phyloP scores from a whole-genome alignment of 1,284 basidiomycete genomes.

The Cutaneotrichosporon spelunceum region DNA sequence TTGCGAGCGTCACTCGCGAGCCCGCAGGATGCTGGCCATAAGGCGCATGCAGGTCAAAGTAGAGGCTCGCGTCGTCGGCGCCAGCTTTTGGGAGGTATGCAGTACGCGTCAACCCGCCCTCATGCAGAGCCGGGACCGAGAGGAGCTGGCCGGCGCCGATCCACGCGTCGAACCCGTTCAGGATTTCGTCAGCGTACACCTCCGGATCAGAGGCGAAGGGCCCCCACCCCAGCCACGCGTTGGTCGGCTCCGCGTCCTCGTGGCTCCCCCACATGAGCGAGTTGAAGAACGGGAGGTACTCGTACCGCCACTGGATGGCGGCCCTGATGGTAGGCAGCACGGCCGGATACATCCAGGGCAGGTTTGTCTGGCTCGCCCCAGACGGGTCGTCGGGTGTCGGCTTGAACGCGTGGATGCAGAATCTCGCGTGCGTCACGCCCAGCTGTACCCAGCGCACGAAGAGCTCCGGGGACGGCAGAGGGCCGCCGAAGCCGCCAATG shows the following conservation, averaged over 20 bases:
- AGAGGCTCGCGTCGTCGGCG: constrained; percentile 31
- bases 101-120: constrained; percentile 40
- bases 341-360: constrained; percentile 55
- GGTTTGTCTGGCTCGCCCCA: constrained; percentile 49
- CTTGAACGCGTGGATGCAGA: constrained; percentile 54
- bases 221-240: constrained; percentile 51
- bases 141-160: constrained; percentile 51
- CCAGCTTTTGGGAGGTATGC: constrained; percentile 50
- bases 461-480: constrained; percentile 50
- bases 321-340: constrained; percentile 48
- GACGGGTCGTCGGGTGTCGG: constrained; percentile 47
- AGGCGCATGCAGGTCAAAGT: constrained; percentile 41
- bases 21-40: constrained; percentile 34
- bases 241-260: constrained; percentile 46
- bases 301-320: constrained; percentile 53
- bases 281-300: constrained; percentile 49
- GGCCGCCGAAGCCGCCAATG: constrained; percentile 53
- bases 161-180: constrained; percentile 54
- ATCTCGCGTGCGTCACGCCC: constrained; percentile 48
- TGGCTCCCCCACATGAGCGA: constrained; percentile 52
- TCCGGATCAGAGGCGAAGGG: constrained; percentile 50
- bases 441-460: constrained; percentile 54
- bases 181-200: constrained; percentile 44
- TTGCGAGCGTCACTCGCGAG: constrained; percentile 39
- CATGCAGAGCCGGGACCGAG: constrained; percentile 46